Evolutionary conservation across 1,139 yeast species (phyloP), one percentile per base, ranked within the genome.

Genomic region (Candida sanyaensis): DNA sequence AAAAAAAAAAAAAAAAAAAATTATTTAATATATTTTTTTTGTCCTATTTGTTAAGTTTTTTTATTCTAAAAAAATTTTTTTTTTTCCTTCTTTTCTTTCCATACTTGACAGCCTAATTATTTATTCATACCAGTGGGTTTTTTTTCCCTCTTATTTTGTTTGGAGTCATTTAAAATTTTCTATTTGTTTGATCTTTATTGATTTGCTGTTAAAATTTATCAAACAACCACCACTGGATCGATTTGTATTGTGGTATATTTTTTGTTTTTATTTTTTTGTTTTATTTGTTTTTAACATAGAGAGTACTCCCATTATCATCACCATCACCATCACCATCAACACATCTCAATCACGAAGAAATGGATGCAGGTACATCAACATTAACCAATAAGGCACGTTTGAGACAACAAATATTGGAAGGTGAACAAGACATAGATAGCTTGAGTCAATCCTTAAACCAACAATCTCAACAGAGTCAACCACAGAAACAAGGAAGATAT

Each of bases 321-420:
- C 6, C 28, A 26, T 26, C 28, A 8, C 4, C 28, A 26, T 26
- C 28, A 26, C 9, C 28, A 26, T 26, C 28, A 26, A 26, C 5
- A 26, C 28, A 26, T 3, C 28, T 5, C 28, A 26, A 26, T 26
- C 9, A 26, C 6, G 5, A 26, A 26, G 28, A 26, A 31, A 61
- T 61, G 64, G 64, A 61, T 41, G 63, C 63, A 32, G 64, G 58
- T 10, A 57, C 60, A 23, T 57, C 57, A 12, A 44, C 56, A 13
- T 28, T 51, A 39, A 47, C 52, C 51, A 51, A 43, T 50, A 57
- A 51, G 65, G 70, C 60, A 24, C 59, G 65, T 50, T 60, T 71
- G 42, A 64, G 77, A 55, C 73, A 64, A 52, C 73, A 68, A 51
- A 55, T 71, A 42, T 59, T 71, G 50, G 61, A 61, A 46, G 66